Conservation (phyloP, 148 eudicot genomes). For the Salicornia ramosissima region DNA sequence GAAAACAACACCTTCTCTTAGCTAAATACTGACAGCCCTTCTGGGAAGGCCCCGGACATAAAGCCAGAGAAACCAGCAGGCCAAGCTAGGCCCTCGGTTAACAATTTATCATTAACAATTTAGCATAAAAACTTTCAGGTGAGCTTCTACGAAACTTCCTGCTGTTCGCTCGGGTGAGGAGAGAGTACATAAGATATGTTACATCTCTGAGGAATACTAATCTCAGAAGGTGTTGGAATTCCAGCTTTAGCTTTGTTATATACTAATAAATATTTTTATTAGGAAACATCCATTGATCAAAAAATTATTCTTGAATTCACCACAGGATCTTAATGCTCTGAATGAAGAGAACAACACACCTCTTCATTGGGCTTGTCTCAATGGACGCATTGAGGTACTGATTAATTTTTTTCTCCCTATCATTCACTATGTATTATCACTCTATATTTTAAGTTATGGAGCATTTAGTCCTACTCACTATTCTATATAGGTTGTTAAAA, state of each 20-base stretch:
- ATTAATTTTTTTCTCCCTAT: background rate
- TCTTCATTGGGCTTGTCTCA: conserved; percentile 95
- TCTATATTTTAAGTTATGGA: background rate
- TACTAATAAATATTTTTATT: background rate
- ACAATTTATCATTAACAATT: too few relatives aligned
- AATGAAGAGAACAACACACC: conserved; percentile 79
- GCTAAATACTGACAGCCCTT: too few relatives aligned
- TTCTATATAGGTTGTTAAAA: conserved; percentile 53
- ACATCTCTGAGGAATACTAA: too few relatives aligned
- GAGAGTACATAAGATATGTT: too few relatives aligned
- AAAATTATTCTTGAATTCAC: conserved; percentile 5
- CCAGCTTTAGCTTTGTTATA: too few relatives aligned
- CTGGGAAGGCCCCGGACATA: too few relatives aligned
- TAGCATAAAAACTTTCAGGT: too few relatives aligned
- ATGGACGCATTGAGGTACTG: conserved; percentile 68
- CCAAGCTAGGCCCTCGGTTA: too few relatives aligned
- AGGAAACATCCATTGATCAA: background rate
- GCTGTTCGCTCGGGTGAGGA: too few relatives aligned
- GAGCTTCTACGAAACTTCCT: too few relatives aligned
- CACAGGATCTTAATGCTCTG: conserved; percentile 65
- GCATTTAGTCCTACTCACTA: background rate
- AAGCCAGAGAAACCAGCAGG: too few relatives aligned
- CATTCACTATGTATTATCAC: background rate
- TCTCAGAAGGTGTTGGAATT: background rate
- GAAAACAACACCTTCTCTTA: too few relatives aligned